phyloP scores from a whole-genome alignment of 108 stramenopile species.

The Schizochytrium sp. region DNA sequence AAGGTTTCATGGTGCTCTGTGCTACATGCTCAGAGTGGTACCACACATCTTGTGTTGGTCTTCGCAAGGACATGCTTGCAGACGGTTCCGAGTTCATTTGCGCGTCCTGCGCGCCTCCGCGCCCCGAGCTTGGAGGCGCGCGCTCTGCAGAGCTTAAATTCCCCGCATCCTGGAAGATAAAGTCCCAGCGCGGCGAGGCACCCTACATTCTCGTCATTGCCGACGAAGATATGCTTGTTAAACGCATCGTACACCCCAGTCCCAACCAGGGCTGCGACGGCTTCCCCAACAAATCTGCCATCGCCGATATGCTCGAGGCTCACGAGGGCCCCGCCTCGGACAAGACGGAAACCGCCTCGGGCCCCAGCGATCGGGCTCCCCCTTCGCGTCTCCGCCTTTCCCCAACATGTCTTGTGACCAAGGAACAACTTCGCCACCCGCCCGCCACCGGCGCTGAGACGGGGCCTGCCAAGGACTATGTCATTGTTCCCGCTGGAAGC shows the following conservation, averaged over 20 bases:
- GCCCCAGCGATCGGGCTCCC: background rate
- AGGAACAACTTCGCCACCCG: background rate
- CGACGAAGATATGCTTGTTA: background rate
- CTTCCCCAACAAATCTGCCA: background rate
- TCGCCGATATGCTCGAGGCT: background rate
- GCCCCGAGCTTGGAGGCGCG: background rate
- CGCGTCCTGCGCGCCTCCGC: background rate
- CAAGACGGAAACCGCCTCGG: background rate
- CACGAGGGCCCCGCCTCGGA: background rate
- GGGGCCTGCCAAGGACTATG: background rate
- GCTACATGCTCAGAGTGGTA: background rate
- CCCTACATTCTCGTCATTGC: background rate
- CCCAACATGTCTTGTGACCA: background rate
- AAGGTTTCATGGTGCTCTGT: background rate
- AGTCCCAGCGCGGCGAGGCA: background rate
- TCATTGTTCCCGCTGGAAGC: background rate
- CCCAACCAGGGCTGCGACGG: background rate
- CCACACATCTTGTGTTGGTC: background rate
- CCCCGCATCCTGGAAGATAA: background rate
- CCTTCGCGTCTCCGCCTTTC: background rate
- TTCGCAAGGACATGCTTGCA: background rate
- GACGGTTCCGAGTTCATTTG: background rate
- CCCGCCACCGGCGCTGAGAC: background rate
- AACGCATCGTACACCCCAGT: background rate
- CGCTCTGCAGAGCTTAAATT: background rate